Evolutionary conservation across 1,139 yeast genomes (phyloP).

Genomic region (Pichia sp.): DNA sequence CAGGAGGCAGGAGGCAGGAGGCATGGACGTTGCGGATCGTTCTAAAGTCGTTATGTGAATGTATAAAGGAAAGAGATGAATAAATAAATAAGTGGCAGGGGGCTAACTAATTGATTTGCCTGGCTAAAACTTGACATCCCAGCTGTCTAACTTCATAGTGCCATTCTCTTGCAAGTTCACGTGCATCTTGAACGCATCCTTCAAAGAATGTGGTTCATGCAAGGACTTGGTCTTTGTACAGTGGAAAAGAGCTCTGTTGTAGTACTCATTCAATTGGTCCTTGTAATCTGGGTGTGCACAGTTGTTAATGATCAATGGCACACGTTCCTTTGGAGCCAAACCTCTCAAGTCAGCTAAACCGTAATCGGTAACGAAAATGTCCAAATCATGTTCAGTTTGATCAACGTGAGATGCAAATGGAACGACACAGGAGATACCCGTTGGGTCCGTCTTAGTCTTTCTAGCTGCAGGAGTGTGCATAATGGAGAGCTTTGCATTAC

Average conservation of each 20-base stretch:
- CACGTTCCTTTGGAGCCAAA: conserved; percentile 87
- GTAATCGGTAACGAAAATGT: conserved; percentile 87
- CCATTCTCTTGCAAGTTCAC: conserved; percentile 85
- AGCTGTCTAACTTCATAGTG: conserved; percentile 84
- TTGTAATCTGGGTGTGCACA: conserved; percentile 93
- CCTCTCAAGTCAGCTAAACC: conserved; percentile 98
- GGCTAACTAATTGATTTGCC: too few relatives aligned
- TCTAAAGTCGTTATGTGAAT: too few relatives aligned
- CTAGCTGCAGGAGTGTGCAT: conserved; percentile 99
- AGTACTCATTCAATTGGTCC: conserved; percentile 77
- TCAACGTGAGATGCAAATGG: conserved; percentile 95
- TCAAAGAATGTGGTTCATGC: conserved; percentile 91
- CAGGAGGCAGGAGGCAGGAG: too few relatives aligned
- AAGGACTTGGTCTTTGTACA: conserved; percentile 66
- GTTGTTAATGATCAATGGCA: conserved; percentile 73
- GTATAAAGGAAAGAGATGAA: too few relatives aligned
- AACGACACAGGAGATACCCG: conserved; percentile 92
- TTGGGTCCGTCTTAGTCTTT: conserved; percentile 85
- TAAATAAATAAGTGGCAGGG: too few relatives aligned
- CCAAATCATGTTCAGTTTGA: conserved; percentile 97
- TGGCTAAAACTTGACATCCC: conserved; percentile 48
- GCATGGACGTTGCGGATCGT: too few relatives aligned
- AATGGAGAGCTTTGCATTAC: conserved; percentile 92
- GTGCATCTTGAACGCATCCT: conserved; percentile 93
- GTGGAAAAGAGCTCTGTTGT: conserved; percentile 73